A percentile compares a stretch with the other conserved stretches of the same genome.
These are phyloP conservation scores for Schwanniomyces sp. DNA, from an alignment of 805 yeast species.

Conservation along the genomic window DNA sequence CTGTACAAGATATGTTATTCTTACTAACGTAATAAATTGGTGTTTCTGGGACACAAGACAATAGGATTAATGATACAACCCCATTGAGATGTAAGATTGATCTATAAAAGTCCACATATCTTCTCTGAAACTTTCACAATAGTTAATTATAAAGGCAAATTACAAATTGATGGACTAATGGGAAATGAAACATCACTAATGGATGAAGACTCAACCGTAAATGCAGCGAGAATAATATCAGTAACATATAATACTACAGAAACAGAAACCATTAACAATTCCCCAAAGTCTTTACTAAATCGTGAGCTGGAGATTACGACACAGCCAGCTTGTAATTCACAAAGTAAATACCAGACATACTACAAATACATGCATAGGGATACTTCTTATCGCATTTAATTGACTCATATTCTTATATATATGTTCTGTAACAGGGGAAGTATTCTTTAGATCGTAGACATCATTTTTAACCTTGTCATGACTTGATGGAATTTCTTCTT, in stretches of 20 bases:
- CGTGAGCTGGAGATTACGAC: slow-evolving; percentile 2
- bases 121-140: not conserved
- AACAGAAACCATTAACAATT: slow-evolving; percentile 29
- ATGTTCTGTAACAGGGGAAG: not conserved
- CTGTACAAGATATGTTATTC: not conserved
- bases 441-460: not conserved
- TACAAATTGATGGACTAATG: slow-evolving; percentile 7
- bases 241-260: slow-evolving; percentile 34
- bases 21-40: not conserved
- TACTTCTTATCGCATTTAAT: not conserved
- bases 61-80: not conserved
- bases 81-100: not conserved
- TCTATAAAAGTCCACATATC: not conserved
- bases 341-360: slow-evolving; percentile 3
- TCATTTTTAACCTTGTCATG: not conserved
- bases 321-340: slow-evolving; percentile 6
- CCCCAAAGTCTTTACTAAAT: slow-evolving; percentile 9
- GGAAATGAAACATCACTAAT: slow-evolving; percentile 5
- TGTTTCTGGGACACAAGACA: not conserved
- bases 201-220: slow-evolving; percentile 15
- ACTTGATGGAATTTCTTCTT: not conserved
- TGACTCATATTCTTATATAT: not conserved
- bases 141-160: slow-evolving; percentile 1
- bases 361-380: slow-evolving; percentile 4
- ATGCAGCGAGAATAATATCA: slow-evolving; percentile 37